Evolutionary conservation across 202 grass and related monocot species (phyloP).

Genomic region (Schoenoplectus tabernaemontani): DNA sequence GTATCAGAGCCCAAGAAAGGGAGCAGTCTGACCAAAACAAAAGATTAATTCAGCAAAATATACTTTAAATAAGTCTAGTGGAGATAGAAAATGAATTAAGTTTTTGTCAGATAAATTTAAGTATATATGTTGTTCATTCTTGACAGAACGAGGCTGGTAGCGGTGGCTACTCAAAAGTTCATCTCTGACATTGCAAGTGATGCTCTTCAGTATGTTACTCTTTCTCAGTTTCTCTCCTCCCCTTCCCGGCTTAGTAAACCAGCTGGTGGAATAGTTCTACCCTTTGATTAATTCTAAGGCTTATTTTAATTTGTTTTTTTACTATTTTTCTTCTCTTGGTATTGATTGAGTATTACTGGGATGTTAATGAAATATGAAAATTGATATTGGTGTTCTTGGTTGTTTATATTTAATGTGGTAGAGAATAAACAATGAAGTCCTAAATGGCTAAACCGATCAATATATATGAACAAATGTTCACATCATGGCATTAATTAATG

Average conservation of each 20-base stretch:
- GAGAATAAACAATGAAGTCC: neutral
- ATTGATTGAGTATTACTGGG: neutral
- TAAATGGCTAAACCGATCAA: neutral
- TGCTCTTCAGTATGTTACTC: conserved; percentile 77
- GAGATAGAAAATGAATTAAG: neutral
- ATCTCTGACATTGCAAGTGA: conserved; percentile 85
- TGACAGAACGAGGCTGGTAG: conserved; percentile 82
- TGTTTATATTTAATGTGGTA: neutral
- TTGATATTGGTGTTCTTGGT: neutral
- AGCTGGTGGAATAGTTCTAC: neutral
- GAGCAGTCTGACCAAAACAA: neutral
- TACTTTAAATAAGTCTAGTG: neutral
- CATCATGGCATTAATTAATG: neutral
- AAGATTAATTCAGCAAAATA: neutral
- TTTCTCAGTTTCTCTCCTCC: neutral
- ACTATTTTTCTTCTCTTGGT: neutral
- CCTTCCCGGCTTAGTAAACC: neutral
- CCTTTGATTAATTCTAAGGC: neutral
- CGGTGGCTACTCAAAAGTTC: conserved; percentile 93
- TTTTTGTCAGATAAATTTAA: neutral
- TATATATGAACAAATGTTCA: neutral
- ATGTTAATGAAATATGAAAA: neutral
- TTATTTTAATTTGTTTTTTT: neutral
- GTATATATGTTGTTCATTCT: conserved; percentile 5
- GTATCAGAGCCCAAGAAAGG: neutral